These are phyloP conservation scores for Amaranthus hypochondriacus DNA, from an alignment of 148 eudicot genomes.

Conservation along the genomic window DNA sequence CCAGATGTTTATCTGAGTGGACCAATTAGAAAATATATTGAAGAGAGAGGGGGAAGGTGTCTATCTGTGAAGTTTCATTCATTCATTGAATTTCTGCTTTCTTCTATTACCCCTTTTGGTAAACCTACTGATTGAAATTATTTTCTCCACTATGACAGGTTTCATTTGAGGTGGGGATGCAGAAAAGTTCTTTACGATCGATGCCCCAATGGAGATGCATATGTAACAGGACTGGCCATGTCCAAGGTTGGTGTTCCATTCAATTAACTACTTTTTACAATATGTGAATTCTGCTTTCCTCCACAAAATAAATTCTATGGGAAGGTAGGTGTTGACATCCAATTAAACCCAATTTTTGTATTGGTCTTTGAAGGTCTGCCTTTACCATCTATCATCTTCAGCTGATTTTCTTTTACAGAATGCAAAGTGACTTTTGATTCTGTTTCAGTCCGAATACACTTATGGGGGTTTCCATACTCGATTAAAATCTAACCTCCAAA, in stretches of 20 bases:
- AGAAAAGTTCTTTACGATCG: slow-evolving; percentile 73
- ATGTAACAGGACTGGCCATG: slow-evolving; percentile 78
- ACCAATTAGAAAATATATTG: slow-evolving; percentile 85
- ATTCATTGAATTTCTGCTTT: not conserved
- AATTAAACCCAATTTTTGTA: no score
- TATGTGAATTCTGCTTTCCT: not conserved
- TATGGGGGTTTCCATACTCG: no score
- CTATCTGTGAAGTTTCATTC: slow-evolving; percentile 1
- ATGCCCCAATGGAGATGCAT: slow-evolving; percentile 65
- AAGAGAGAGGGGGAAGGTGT: slow-evolving; percentile 91
- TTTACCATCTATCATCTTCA: no score
- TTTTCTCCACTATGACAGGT: slow-evolving; percentile 37
- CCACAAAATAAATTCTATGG: not conserved
- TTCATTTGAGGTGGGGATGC: slow-evolving; percentile 99
- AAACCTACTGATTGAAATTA: slow-evolving; percentile 6
- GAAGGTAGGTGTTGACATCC: no score
- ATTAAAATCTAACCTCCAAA: no score
- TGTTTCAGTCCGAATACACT: no score
- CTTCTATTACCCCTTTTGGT: slow-evolving; percentile 1
- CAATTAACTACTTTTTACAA: not conserved
- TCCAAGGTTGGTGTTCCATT: slow-evolving; percentile 55
- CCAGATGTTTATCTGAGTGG: slow-evolving; percentile 95
- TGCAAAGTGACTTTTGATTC: no score
- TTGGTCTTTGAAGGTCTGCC: no score
- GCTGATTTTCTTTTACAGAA: no score